Evolutionary conservation across 2,329 filamentous ascomycete species (phyloP), one percentile per base, ranked within the genome.

Genomic region (Diaporthe amygdali): DNA sequence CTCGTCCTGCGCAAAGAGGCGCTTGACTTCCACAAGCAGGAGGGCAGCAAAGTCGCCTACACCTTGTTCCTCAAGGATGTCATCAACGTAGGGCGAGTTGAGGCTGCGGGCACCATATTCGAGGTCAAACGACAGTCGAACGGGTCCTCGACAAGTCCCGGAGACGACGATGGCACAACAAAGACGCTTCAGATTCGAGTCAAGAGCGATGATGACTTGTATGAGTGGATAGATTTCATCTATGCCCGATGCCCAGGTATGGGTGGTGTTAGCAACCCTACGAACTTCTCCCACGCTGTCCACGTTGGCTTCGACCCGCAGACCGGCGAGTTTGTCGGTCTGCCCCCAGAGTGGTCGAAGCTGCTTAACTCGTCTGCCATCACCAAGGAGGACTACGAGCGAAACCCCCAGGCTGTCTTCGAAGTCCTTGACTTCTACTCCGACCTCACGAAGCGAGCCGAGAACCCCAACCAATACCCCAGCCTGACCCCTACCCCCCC

Each of bases 201-300:
- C 77, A 97, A 98, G 83, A 93, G 92, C 70, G 96, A 99, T 78
- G 96, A 97, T 79, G 96, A 99, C 76, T 91, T 99, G 68, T 99
- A 99, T 82, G 95, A 97, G 78, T 99, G 96, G 96, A 97, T 98
- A 78, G 96, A 99, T 82, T 94, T 95, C 81, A 97, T 99, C 75
- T 98, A 98, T 81, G 95, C 96, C 76, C 93, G 96, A 74, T 98
- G 96, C 81, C 96, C 96, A 22, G 96, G 94, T 74, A 97, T 98
- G 94, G 95, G 96, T 73, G 96, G 96, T 76, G 96, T 99, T 70
- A 98, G 96, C 84, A 98, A 98, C 82, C 96, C 96, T 7, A 98
- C 96, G 75, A 98, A 98, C 85, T 99, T 99, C 84, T 95, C 93
- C 30, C 96, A 99, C 81, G 93, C 95, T 56, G 95, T 99, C 30